Base-by-base conservation (phyloP, 192 early-diverging fungal genomes). In the Mortierella antarctica region DNA sequence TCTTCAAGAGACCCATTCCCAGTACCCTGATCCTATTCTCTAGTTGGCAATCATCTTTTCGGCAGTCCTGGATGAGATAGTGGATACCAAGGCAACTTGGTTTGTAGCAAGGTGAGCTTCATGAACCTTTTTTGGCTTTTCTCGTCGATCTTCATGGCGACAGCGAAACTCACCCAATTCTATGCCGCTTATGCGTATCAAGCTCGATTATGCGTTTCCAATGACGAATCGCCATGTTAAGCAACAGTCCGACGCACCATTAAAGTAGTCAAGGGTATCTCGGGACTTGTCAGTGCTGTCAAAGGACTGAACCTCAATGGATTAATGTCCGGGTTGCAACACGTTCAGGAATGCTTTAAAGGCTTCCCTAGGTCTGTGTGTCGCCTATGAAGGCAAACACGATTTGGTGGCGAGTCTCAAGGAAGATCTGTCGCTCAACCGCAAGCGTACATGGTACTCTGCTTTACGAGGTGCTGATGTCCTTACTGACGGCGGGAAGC, bases 121-220 rank as follows among this genome's bases (percentile, higher is more conserved):
- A 50, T 46, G 54, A 56, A 11, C 65, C 65, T 7, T 44, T 67
- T 11, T 57, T 47, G 11, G 54, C 17, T 20, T 44, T 58, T 18
- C 45, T 68, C 14, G 14, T 18, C 5, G 46, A 21, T 12, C 21
- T 68, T 12, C 48, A 12, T 14, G 55, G 45, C 10, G 49, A 47
- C 14, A 12, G 46, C 39, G 66, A 68, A 23, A 55, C 66, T 13
- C 48, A 42, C 46, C 66, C 55, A 21, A 47, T 13, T 58, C 42
- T 46, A 68, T 13, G 66, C 21, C 39, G 31, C 66, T 7, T 57
- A 68, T 49, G 66, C 66, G 2, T 68, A 48, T 17, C 66, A 68
- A 44, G 66, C 56, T 5, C 45, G 49, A 8, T 56, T 57, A 15
- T 68, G 21, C 66, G 66, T 68, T 40, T 55, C 56, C 10, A 45